Evolutionary conservation across 495 filamentous ascomycete species (phyloP), one percentile per base, ranked within the genome.

Genomic region (Trichoderma reesei): DNA sequence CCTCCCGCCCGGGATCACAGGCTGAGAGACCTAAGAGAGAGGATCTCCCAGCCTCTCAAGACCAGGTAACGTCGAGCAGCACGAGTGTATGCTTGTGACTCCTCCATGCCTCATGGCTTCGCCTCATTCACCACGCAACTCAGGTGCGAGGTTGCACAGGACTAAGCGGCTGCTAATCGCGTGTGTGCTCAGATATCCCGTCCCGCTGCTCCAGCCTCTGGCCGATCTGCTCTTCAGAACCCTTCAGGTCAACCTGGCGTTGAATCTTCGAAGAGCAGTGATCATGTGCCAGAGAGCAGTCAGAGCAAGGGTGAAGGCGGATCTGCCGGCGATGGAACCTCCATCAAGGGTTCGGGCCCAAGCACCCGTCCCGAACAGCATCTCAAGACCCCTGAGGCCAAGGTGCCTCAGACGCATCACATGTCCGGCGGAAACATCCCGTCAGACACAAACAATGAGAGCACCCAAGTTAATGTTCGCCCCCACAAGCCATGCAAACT

Each of bases 91-190:
- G 26, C 20, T 16, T 26, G 34, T 56, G 11, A 6, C 11, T 34
- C 51, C 26, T n/a, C 31, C 11, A 2, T n/a, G 3, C 11, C 26
- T 33, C 20, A 34, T 56, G 0, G 9, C 34, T 36, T 14, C 26
- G 1, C 51, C 26, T 56, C 51, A 56, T 31, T 33, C 3, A 56
- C 16, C 26, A 33, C 26, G 51, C 20, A 36, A 34, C 9, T 26
- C 51, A 33, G 26, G 51, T 56, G 51, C 31, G 26, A 56, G 51
- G 51, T 56, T 56, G 33, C 51, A 56, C 51, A 56, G 26, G 20
- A 10, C 31, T 26, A 56, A 20, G 51, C 51, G 31, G 51, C 51
- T 56, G 26, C 51, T 56, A 34, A 56, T 56, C 16, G 26, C 34
- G 26, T 16, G 31, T 33, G 51, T 56, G 31, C 33, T 56, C 51